Evolutionary conservation across 1,284 basidiomycete species (phyloP), one percentile per base, ranked within the genome.

Genomic region (Coniferiporia weirii): DNA sequence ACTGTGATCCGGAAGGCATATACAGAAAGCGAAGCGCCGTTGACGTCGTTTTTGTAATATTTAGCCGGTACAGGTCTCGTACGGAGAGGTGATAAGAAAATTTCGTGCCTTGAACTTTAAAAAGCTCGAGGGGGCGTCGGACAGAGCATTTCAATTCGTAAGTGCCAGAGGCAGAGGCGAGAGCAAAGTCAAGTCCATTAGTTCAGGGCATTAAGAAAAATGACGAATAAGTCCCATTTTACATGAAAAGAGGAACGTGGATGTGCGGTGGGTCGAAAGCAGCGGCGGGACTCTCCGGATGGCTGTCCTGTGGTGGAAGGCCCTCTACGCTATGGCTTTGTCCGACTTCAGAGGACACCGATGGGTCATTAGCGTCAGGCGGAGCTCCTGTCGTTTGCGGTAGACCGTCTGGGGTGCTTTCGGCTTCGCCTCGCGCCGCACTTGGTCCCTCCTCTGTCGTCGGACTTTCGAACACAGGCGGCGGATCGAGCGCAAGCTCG

Each of bases 401-500:
- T 4, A 59, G 32, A 12, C 51, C 57, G 34, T 59, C 57, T 12
- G 51, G 40, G n/a, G 19, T 47, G 12, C 34, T 32, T 8, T 43
- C 35, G 44, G 44, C 52, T n/a, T 34, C 52, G 19, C 35, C 44
- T 20, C 54, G 20, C 43, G 51, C 57, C 46, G 57, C 47, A 27
- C 54, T 53, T 8, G 34, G 45, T 27, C 48, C 57, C 36, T 2
- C 27, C 20, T 60, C 61, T 10, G 35, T 38, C 6, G 27, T 48
- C 40, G 56, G 50, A 35, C 56, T 58, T 15, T 64, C 63, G 47
- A 64, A 64, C 43, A 54, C 52, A 36, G 63, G 63, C 43, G 63
- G 63, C 4, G 60, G 60, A n/a, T 61, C 60, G 8, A 57, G 40
- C 27, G 50, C 35, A 15, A 61, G 46, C 17, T 57, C 60, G 10